Conservation (phyloP, 129 eudicot species). For the Escallonia herrerae region DNA sequence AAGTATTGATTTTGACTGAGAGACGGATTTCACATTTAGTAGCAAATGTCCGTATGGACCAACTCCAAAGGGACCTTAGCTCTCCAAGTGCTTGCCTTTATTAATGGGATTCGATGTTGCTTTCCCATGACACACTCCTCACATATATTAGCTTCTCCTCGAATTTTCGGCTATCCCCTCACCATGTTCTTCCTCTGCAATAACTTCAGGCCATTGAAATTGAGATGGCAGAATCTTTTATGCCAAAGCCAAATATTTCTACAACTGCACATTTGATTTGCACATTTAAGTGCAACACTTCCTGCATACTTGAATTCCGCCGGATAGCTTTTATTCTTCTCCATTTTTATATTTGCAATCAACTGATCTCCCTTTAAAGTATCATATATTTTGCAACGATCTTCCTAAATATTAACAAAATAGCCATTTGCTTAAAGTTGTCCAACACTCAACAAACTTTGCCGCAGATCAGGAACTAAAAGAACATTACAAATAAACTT, state of each 20-base stretch:
- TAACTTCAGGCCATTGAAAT: not conserved
- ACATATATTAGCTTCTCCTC: not conserved
- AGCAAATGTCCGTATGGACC: not conserved
- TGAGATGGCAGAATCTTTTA: not conserved
- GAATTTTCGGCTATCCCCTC: slow-evolving; percentile 5
- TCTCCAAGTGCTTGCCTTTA: not conserved
- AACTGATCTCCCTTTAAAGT: not conserved
- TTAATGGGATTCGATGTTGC: not conserved
- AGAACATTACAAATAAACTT: not conserved
- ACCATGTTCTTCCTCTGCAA: not conserved
- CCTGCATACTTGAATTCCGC: not conserved
- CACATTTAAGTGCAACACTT: not conserved
- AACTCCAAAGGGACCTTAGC: not conserved
- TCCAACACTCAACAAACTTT: slow-evolving; percentile 1
- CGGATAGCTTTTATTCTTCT: not conserved
- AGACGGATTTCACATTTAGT: not conserved
- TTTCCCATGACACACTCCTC: not conserved
- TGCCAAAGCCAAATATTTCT: not conserved
- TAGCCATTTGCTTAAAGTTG: not conserved
- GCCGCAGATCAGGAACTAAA: not conserved
- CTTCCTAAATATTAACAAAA: not conserved
- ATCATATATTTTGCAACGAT: not conserved
- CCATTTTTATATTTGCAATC: too few relatives aligned
- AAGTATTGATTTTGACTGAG: not conserved
- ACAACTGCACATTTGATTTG: too few relatives aligned